Conservation (phyloP, 176 grass and related monocot species). For the Canna indica region DNA sequence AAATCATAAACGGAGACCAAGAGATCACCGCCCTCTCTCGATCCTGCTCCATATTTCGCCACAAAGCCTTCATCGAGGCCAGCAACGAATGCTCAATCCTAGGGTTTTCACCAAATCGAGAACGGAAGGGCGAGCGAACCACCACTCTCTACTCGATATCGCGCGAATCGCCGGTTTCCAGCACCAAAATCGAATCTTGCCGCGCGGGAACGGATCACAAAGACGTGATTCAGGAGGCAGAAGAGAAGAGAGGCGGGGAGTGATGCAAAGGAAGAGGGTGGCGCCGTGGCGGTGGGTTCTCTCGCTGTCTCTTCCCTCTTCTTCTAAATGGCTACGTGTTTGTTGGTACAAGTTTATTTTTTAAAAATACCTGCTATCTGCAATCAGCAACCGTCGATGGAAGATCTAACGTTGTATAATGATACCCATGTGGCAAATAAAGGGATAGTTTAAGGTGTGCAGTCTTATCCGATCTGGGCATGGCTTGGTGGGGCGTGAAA, state of each 20-base stretch:
- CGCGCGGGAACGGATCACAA: neutral
- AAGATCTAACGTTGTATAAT: too few relatives aligned
- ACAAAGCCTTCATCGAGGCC: conserved; percentile 2
- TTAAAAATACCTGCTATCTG: too few relatives aligned
- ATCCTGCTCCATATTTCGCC: conserved; percentile 1
- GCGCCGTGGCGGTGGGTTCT: too few relatives aligned
- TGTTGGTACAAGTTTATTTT: too few relatives aligned
- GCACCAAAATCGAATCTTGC: conserved; percentile 1
- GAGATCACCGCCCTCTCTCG: conserved; percentile 1
- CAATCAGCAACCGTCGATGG: too few relatives aligned
- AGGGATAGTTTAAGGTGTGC: too few relatives aligned
- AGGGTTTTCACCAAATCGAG: neutral
- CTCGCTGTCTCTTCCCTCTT: neutral
- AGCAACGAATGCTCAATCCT: neutral
- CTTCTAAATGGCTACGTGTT: too few relatives aligned
- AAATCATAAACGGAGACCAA: conserved; percentile 64
- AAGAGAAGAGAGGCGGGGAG: neutral
- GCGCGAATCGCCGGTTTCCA: neutral
- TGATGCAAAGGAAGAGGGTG: neutral
- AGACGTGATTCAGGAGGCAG: neutral
- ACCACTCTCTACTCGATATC: neutral
- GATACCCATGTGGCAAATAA: too few relatives aligned
- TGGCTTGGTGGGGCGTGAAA: too few relatives aligned
- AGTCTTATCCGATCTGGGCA: too few relatives aligned
- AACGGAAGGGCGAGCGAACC: neutral